Evolutionary conservation across 2,329 filamentous ascomycete species (phyloP).

Genomic region (Claviceps monticola): DNA sequence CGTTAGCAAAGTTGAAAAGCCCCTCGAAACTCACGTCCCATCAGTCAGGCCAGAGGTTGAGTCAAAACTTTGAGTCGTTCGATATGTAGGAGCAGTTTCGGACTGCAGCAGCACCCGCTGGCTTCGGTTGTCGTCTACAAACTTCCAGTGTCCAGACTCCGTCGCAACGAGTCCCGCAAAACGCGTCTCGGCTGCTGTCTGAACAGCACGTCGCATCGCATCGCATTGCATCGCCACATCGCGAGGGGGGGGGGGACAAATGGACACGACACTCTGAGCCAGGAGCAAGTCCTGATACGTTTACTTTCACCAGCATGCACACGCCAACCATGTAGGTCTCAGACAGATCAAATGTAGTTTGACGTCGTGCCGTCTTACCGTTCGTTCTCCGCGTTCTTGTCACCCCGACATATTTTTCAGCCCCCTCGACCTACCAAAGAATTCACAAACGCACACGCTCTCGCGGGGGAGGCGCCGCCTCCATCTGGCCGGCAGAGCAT

Average conservation of each 20-base stretch:
- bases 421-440: no score
- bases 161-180: background rate
- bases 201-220: background rate
- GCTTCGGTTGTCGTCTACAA: no score
- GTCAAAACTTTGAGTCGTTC: background rate
- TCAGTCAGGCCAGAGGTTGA: background rate
- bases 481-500: background rate
- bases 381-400: background rate
- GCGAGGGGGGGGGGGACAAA: background rate
- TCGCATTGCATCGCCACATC: background rate
- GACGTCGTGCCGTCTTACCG: background rate
- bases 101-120: background rate
- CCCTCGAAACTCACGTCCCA: no score
- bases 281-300: no score
- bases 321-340: background rate
- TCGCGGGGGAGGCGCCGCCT: background rate
- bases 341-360: background rate
- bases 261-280: no score
- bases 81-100: background rate
- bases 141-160: no score
- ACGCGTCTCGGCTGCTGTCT: background rate
- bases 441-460: no score
- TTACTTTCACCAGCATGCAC: background rate
- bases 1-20: no score
- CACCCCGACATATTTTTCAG: background rate